Evolutionary conservation across 2,329 filamentous ascomycete genomes (phyloP), one percentile per base, ranked within the genome.

Genomic region (Calonectria fujianensis): DNA sequence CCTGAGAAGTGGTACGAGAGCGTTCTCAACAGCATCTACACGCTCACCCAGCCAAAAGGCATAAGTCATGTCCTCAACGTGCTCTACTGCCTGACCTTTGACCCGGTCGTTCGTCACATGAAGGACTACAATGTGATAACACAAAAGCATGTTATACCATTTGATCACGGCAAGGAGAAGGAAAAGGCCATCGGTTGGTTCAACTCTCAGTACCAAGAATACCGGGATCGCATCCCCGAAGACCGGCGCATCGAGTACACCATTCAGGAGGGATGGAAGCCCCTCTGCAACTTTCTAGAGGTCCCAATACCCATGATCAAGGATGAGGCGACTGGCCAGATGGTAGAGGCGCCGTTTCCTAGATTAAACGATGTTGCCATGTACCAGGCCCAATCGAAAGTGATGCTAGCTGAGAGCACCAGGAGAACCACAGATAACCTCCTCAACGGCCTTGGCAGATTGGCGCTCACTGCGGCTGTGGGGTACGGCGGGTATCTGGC

Each of bases 281-380:
- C 87, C 9, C 81, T 88, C 11, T 88, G 86, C 65, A 72, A 82
- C 24, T 84, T 86, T 51, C 81, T 88, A 1, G 83, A 77, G 8
- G 84, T 87, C 50, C 80, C 84, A 0, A 79, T 86, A 50, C 87
- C 87, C 2, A 78, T 70, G 76, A 80, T 82, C 41, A 68, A 72
- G 71, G 83, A 85, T 18, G 78, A 78, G 1, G 57, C 72, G 67
- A 85, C 80, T 48, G 83, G 83, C 14, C 75, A 82, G 71, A 76
- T 77, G 77, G 82, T 82, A 0, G 80, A 82, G 35, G 82, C 81
- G 10, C 83, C 83, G 1, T 85, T 84, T 16, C 84, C 84, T 3
- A 81, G 76, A 16, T 76, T 82, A 54, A 84, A 85, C 39, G 83
- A 85, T 37, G 78, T 80, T 2, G 79, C 75, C 29, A 66, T 74